Percentiles rank a stretch among this genome's conserved stretches.
Evolutionary conservation across 768 basidiomycete species (phyloP).

Genomic region (Pleurotus pulmonarius): DNA sequence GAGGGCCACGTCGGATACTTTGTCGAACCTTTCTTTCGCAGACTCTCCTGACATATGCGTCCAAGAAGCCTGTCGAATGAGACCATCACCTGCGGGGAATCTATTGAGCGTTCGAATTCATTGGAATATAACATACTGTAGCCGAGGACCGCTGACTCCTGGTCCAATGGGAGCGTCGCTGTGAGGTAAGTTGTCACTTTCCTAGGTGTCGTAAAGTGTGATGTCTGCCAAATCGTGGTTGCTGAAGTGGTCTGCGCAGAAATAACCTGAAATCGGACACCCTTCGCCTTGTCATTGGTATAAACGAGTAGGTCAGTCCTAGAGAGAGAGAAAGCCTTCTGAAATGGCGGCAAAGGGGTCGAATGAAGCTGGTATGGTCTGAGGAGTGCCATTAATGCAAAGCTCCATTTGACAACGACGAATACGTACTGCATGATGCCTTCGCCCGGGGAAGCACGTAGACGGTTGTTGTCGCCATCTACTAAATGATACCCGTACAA

Average conservation of each 20-base stretch:
- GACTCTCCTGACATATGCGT: slow-evolving; percentile 29
- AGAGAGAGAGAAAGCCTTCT: slow-evolving; percentile 18
- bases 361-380: slow-evolving; percentile 17
- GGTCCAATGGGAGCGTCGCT: slow-evolving; percentile 50
- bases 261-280: background rate
- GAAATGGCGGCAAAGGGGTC: slow-evolving; percentile 16
- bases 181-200: slow-evolving; percentile 20
- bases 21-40: slow-evolving; percentile 21
- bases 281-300: background rate
- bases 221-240: slow-evolving; percentile 23
- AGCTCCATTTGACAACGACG: no score
- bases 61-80: slow-evolving; percentile 42
- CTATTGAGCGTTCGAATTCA: slow-evolving; percentile 7
- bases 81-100: slow-evolving; percentile 44
- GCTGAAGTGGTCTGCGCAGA: background rate
- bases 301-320: background rate
- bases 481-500: slow-evolving; percentile 28
- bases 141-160: slow-evolving; percentile 58
- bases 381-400: background rate
- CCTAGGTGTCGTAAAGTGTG: background rate
- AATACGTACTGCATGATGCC: background rate
- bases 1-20: slow-evolving; percentile 43
- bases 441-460: background rate
- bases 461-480: slow-evolving; percentile 30
- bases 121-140: slow-evolving; percentile 40